These are phyloP conservation scores for Cercospora citrullina DNA, from an alignment of 2,329 filamentous ascomycete genomes.

Conservation along the genomic window DNA sequence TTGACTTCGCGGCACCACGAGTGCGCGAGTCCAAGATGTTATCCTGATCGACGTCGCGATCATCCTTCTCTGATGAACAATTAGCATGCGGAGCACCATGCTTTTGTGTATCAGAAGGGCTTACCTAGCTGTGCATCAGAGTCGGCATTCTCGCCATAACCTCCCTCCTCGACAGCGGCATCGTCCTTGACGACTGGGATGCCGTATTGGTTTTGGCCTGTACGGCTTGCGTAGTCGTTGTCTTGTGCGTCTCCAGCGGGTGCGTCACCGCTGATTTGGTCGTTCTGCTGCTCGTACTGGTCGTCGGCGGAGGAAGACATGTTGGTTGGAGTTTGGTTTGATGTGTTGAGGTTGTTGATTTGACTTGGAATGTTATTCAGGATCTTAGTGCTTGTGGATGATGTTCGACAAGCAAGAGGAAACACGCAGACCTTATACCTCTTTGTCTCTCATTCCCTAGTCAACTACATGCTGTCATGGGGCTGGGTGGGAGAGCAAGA, in stretches of 20 bases:
- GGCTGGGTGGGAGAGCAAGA: not conserved
- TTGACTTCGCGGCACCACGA: constrained; percentile 48
- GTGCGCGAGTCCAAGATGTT: constrained; percentile 53
- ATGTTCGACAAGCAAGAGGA: not conserved
- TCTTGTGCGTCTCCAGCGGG: constrained; percentile 42
- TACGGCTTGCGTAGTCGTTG: constrained; percentile 51
- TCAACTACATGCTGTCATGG: not conserved
- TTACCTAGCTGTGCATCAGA: constrained; percentile 51
- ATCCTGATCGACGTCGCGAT: constrained; percentile 49
- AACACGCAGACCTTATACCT: constrained; percentile 1
- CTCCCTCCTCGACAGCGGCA: constrained; percentile 42
- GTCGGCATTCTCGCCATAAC: constrained; percentile 42
- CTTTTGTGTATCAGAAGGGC: not conserved
- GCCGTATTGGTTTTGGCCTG: constrained; percentile 48
- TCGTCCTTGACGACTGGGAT: constrained; percentile 52
- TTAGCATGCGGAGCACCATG: not conserved
- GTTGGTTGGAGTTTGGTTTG: not conserved
- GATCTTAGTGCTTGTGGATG: not conserved
- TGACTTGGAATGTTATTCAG: not conserved
- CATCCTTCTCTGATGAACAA: constrained; percentile 44
- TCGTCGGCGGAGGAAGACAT: constrained; percentile 26
- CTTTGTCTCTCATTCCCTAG: too few species aligned
- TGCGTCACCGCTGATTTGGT: constrained; percentile 28
- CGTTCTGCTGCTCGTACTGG: constrained; percentile 23
- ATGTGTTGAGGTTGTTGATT: not conserved